Evolutionary conservation across 306 rosid genomes (phyloP).

Genomic region (Leucaena leucocephala): DNA sequence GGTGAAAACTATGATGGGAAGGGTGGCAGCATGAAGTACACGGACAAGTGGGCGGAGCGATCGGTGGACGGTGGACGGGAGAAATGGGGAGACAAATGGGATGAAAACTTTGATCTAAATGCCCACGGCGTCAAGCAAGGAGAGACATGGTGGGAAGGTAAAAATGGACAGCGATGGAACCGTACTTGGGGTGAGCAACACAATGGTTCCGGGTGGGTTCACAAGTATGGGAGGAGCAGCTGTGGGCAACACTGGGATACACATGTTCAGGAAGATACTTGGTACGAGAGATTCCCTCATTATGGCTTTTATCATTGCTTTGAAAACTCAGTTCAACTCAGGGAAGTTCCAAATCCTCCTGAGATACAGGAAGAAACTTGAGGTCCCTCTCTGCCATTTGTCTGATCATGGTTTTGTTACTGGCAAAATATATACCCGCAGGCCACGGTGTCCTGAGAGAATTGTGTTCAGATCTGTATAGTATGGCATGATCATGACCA

Average conservation of each 20-base stretch:
- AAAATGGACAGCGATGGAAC: constrained; percentile 82
- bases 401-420: background rate
- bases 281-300: constrained; percentile 93
- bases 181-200: constrained; percentile 96
- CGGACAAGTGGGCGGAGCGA: constrained; percentile 97
- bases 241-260: constrained; percentile 99
- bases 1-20: constrained; percentile 86
- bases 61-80: constrained; percentile 75
- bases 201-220: constrained; percentile 91
- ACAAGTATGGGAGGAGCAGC: constrained; percentile 93
- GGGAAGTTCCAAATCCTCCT: constrained; percentile 75
- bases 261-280: constrained; percentile 70
- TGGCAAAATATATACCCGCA: background rate
- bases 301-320: constrained; percentile 81
- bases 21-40: constrained; percentile 89
- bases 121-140: constrained; percentile 82
- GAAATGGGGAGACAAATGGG: constrained; percentile 99
- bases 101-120: constrained; percentile 79
- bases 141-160: constrained; percentile 95
- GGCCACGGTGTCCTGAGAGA: background rate
- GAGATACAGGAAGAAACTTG: constrained; percentile 31
- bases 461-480: background rate
- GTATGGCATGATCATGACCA: constrained; percentile 10
- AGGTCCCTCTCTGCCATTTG: background rate
- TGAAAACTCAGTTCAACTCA: constrained; percentile 86